Evolutionary conservation across 768 basidiomycete species (phyloP).

Genomic region (Pholiota microspora): DNA sequence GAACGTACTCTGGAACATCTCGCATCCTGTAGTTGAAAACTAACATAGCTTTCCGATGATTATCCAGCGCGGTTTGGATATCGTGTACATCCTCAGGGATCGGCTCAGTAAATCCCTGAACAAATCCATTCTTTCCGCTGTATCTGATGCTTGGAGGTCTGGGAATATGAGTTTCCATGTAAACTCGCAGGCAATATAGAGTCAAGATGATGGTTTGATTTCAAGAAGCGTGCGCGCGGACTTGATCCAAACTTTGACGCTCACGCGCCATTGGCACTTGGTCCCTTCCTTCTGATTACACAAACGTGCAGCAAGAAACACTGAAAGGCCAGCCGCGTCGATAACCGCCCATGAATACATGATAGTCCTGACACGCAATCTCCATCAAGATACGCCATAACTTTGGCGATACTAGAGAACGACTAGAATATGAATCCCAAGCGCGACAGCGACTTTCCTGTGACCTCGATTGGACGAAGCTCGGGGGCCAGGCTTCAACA

Average conservation of each 20-base stretch:
- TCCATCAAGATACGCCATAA: neutral
- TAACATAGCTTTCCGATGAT: constrained; percentile 35
- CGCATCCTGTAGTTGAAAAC: constrained; percentile 37
- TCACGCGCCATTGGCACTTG: neutral
- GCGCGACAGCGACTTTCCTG: constrained; percentile 41
- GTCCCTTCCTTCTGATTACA: too few species aligned
- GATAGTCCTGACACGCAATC: neutral
- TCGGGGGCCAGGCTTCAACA: constrained; percentile 42
- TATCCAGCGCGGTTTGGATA: constrained; percentile 21
- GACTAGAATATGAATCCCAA: constrained; percentile 35
- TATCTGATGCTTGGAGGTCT: constrained; percentile 1
- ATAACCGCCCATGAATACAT: neutral
- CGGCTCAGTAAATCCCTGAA: constrained; percentile 9
- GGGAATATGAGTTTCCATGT: neutral
- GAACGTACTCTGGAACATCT: constrained; percentile 38
- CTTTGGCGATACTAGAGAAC: too few species aligned
- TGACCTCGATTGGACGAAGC: constrained; percentile 53
- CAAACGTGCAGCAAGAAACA: too few species aligned
- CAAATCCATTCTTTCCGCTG: constrained; percentile 15
- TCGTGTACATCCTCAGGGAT: constrained; percentile 10
- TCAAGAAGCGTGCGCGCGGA: neutral
- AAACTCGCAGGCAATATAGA: neutral
- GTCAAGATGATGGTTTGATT: neutral
- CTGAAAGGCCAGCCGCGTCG: too few species aligned
- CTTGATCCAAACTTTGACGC: neutral